Base-by-base conservation (phyloP, 1,284 basidiomycete species). In the Cryptococcus sp. region DNA sequence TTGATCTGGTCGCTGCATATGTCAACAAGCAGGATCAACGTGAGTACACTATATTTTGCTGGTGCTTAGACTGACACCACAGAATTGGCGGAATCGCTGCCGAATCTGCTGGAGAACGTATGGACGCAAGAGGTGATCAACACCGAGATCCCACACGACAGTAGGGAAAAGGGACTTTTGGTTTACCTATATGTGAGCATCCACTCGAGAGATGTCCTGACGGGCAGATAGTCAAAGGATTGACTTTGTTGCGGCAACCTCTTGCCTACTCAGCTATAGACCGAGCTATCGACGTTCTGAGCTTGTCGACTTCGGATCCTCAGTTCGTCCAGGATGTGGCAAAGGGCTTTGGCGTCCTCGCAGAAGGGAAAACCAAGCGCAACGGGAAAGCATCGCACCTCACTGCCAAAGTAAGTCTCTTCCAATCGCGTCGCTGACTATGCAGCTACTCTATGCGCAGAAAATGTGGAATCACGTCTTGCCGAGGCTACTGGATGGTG, bases 361-460 rank as follows among this genome's bases (percentile, higher is more conserved):
- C 74, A 0, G 68, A 82, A 43, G 62, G 60, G 2, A 65, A 66
- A 28, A 59, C 58, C 12, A 62, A 63, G 25, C 51, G 45, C 5
- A 92, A 89, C 71, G 76, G 77, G 43, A 86, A 92, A 61, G 79
- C 43, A 7, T 53, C 45, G 14, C 65, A 84, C 69, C 81, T 86
- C 2, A 78, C 85, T 5, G 75, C 88, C 32, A 85, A 82, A 77
- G 92, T 89, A 50, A 44, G 75, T n/a, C n/a, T n/a, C 56, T 36
- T 5, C 4, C 25, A 4, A n/a, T 31, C 12, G n/a, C 31, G 21
- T 14, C 9, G 33, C 39, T 53, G 48, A 56, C 45, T 19, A 22
- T 14, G 28, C 50, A 94, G 90, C 78, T 91, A 33, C 75, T 95
- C 18, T 83, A 87, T 71, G 82, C 84, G 28, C 94, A 98, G 68